Base-by-base conservation (phyloP, 192 early-diverging fungal species). In the Phycomyces blakesleeanus region DNA sequence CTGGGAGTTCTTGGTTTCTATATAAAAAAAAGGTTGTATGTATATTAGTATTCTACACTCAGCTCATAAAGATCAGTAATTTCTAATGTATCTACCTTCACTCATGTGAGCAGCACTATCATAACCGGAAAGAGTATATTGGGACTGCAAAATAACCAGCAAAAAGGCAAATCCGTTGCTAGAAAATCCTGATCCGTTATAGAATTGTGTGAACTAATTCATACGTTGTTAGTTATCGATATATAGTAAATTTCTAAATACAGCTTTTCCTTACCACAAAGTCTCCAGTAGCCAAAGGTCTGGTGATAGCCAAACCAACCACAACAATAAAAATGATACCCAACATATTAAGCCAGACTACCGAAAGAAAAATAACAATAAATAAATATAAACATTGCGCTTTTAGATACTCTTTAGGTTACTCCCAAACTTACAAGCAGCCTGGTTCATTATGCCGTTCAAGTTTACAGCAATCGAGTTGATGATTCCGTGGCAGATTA, bases 111-210 rank as follows among this genome's bases (percentile, higher is more conserved):
- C 74, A 15, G 69, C 68, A 44, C 50, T 64, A 18, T 80, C 81
- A 53, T 83, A 83, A 20, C 81, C 81, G 8, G 81, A 83, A 20
- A 83, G 59, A 0, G 81, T 83, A 66, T 81, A 83, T 62, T 83
- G 81, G 15, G 79, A 79, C 55, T 75, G 71, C 3, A 83, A 66
- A 41, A 83, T 67, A 8, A 75, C 81, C 12, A 83, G 65, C 61
- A 80, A 69, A 21, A 80, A 77, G 41, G 75, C 81, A 57, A 75
- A 83, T 25, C 76, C 75, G 49, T 75, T 63, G 25, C 63, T 74
- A 7, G 57, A 39, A 61, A 78, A 83, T 8, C 81, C 81, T 14
- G 81, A 76, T 25, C 71, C 64, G 76, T 83, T 83, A 34, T 34
- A 68, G 51, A 68, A 68, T 58, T 58, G 57, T 16, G 58, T 53